These are phyloP conservation scores for Roridomyces roridus DNA, from an alignment of 768 basidiomycete genomes.

Conservation along the genomic window DNA sequence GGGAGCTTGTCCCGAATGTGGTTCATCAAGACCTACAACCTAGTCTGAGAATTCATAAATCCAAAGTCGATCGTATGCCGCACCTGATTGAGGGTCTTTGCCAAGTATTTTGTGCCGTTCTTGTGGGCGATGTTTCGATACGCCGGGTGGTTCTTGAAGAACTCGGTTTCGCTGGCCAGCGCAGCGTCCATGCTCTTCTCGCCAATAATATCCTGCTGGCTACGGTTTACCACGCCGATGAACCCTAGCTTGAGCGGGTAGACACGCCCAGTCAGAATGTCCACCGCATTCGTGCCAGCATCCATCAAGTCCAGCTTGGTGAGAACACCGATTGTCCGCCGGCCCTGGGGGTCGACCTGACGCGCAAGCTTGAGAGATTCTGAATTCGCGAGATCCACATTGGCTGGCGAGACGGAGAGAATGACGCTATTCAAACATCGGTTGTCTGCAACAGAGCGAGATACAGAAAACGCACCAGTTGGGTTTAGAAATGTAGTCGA, in stretches of 20 bases:
- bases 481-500: constrained; percentile 95
- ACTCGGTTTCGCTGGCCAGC: constrained; percentile 83
- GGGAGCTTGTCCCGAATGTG: constrained; percentile 99
- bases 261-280: constrained; percentile 94
- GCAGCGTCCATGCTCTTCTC: constrained; percentile 89
- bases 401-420: constrained; percentile 95
- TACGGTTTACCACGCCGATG: constrained; percentile 97
- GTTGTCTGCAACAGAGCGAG: neutral
- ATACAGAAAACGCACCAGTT: constrained; percentile 72
- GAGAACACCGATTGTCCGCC: constrained; percentile 94
- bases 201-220: constrained; percentile 95
- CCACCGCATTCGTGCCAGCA: constrained; percentile 96
- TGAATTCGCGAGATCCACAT: constrained; percentile 98
- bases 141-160: constrained; percentile 87
- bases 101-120: constrained; percentile 95
- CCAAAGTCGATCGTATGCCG: constrained; percentile 26
- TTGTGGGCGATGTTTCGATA: constrained; percentile 97
- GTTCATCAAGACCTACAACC: constrained; percentile 84
- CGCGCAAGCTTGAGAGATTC: constrained; percentile 97
- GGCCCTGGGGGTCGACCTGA: constrained; percentile 93
- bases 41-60: too few species aligned
- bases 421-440: constrained; percentile 69
- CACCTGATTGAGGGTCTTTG: constrained; percentile 93
- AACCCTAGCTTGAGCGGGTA: constrained; percentile 99
- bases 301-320: constrained; percentile 99